phyloP scores from a whole-genome alignment of 306 rosid genomes.

The Prosopis cineraria region DNA sequence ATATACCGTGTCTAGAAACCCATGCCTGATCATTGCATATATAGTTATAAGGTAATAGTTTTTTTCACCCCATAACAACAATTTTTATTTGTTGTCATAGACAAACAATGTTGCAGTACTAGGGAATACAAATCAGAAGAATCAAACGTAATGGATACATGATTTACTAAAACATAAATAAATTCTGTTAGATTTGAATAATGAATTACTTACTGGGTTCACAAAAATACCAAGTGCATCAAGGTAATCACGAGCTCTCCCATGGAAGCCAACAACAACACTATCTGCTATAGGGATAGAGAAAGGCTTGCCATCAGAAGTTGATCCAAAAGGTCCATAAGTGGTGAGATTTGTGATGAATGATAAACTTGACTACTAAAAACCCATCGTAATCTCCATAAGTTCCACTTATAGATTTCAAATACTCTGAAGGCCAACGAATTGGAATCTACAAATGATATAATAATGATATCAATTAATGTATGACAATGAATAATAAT shows the following conservation, averaged over 20 bases:
- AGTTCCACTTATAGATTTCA: background rate
- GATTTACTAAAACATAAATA: background rate
- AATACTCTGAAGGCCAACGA: background rate
- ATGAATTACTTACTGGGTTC: background rate
- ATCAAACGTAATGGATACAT: background rate
- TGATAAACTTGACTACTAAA: background rate
- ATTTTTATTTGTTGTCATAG: too few relatives aligned
- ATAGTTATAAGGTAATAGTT: too few relatives aligned
- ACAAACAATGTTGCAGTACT: too few relatives aligned
- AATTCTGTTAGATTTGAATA: background rate
- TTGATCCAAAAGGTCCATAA: background rate
- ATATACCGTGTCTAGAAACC: too few relatives aligned
- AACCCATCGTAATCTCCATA: background rate
- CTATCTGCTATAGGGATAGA: background rate
- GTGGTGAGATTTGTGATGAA: background rate
- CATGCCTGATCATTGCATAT: too few relatives aligned
- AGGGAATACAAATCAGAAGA: background rate
- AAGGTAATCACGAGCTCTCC: background rate
- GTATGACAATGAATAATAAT: background rate
- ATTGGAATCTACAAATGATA: background rate
- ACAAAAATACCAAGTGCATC: background rate
- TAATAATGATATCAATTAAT: background rate
- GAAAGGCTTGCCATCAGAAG: background rate
- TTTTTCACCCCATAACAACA: too few relatives aligned
- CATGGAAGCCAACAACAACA: background rate